Evolutionary conservation across 768 basidiomycete genomes (phyloP), one percentile per base, ranked within the genome.

Genomic region (Rhizopogon rudus): DNA sequence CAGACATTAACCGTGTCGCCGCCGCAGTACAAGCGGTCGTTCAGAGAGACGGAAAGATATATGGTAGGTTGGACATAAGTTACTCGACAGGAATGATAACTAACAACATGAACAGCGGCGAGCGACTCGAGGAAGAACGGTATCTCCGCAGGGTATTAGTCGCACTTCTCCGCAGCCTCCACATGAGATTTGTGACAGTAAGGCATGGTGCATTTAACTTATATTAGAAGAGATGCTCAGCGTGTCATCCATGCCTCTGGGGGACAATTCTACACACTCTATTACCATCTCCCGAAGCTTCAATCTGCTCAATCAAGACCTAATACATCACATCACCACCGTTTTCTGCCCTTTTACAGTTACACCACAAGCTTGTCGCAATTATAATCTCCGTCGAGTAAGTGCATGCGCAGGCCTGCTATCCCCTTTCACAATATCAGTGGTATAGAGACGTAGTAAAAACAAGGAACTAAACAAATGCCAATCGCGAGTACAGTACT

Each of bases 51-150:
- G 83, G 79, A 6, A 70, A 65, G 44, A 76, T 93, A 28, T 88
- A 78, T 59, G 89, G 90, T 89, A 60, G 44, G 84, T 69, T 35
- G 28, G 52, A 14, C 40, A 6, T 33, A 8, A 44, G 25, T 13
- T 25, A 7, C 39, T 48, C 40, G 57, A 35, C 25, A n/a, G 14
- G 10, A 13, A 41, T 33, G 3, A 43, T 61, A 29, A 60, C 44
- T 33, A 40, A 35, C 29, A 13, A 22, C 22, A 17, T 16, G 40
- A 25, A 43, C 61, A 89, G 93, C 91, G 57, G 88, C 91, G 8
- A 92, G 90, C 65, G 94, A 97, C 70, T 92, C 90, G 17, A 81
- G 94, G 65, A 96, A 95, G 76, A 89, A 93, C 59, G 93, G 93
- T n/a, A 80, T 93, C 41, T 89, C 94, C 5, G 84, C 89, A 44